These are phyloP conservation scores for Hyparrhenia diplandra DNA, from an alignment of 176 grass and related monocot genomes.

Conservation along the genomic window DNA sequence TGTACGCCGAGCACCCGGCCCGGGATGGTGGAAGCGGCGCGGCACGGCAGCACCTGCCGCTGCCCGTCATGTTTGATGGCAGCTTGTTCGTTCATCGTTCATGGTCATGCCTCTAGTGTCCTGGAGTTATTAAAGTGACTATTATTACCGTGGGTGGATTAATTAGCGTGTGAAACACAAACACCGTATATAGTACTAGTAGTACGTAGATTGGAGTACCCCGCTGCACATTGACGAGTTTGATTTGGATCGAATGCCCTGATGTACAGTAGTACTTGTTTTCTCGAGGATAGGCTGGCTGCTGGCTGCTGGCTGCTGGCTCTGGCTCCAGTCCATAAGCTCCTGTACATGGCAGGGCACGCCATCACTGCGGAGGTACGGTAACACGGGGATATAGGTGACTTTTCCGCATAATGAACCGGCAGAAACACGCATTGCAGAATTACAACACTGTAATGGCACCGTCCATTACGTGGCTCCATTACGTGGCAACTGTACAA, in stretches of 20 bases:
- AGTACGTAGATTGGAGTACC: too few species aligned
- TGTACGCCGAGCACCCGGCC: background rate
- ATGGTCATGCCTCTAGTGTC: too few species aligned
- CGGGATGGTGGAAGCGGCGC: background rate
- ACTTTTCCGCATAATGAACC: too few species aligned
- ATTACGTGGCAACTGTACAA: too few species aligned
- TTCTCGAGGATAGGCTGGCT: background rate
- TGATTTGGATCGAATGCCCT: background rate
- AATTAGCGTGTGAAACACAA: background rate
- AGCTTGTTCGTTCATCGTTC: too few species aligned
- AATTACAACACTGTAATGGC: background rate
- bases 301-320: too few species aligned
- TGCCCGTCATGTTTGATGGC: background rate
- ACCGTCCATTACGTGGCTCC: background rate
- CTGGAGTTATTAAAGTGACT: background rate
- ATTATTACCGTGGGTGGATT: background rate
- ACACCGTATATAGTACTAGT: background rate
- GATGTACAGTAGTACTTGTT: background rate
- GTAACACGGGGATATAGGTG: too few species aligned
- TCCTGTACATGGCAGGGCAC: background rate
- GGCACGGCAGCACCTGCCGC: background rate
- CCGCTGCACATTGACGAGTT: background rate
- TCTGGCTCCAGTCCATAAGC: background rate
- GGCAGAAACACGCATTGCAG: too few species aligned
- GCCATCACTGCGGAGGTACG: background rate